Evolutionary conservation across 1,139 yeast species (phyloP).

Genomic region (Protomyces gravidus): DNA sequence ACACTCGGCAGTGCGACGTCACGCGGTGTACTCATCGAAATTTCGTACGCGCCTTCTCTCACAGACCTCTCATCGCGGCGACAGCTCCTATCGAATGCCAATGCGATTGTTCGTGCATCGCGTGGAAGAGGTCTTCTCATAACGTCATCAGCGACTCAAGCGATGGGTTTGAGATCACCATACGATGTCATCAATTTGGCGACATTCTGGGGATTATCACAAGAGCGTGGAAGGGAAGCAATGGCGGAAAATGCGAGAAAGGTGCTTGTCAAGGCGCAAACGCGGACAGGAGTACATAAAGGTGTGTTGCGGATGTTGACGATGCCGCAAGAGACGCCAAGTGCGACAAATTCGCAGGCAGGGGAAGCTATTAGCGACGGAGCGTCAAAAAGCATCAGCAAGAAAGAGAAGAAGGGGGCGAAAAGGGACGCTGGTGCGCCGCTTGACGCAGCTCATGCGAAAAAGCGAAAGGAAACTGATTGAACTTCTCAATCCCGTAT

Average conservation of each 20-base stretch:
- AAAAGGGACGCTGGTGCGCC: neutral
- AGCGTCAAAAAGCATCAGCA: neutral
- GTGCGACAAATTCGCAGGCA: neutral
- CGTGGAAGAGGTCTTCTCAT: constrained; percentile 73
- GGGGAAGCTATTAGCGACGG: neutral
- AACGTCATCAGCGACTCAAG: constrained; percentile 65
- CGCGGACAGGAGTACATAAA: constrained; percentile 58
- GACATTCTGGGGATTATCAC: constrained; percentile 63
- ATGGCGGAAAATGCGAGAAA: constrained; percentile 57
- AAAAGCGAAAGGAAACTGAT: neutral
- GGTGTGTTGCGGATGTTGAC: constrained; percentile 37
- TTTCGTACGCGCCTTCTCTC: constrained; percentile 59
- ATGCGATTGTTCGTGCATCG: constrained; percentile 76
- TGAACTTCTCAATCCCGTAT: no score
- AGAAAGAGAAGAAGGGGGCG: neutral
- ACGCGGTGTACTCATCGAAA: constrained; percentile 77
- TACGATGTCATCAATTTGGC: constrained; percentile 66
- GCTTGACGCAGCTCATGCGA: neutral
- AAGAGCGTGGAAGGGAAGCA: constrained; percentile 58
- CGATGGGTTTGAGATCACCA: constrained; percentile 60
- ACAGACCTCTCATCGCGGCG: constrained; percentile 49
- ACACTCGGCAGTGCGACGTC: constrained; percentile 77
- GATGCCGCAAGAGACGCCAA: constrained; percentile 5
- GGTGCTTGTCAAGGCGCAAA: constrained; percentile 65
- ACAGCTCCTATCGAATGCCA: constrained; percentile 63